Evolutionary conservation across 2,329 filamentous ascomycete genomes (phyloP), one percentile per base, ranked within the genome.

Genomic region (Venturia pyrina): DNA sequence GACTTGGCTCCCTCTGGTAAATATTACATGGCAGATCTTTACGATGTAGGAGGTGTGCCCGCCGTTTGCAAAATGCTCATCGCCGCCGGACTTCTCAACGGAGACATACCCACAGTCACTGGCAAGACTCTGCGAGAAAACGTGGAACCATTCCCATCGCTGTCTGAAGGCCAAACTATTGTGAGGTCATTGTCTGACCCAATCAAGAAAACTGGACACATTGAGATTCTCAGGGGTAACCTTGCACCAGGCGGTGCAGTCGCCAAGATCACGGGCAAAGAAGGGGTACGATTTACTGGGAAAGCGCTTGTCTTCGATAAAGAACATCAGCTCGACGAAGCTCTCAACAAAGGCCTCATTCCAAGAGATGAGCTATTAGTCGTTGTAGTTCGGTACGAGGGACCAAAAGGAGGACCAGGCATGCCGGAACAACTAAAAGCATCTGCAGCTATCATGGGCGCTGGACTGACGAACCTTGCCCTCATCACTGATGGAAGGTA

Each of bases 381-480:
- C 24, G 80, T 97, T 37, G 87, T 97, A 41, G 92, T 98, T 65
- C 88, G 93, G 28, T 97, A 97, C 75, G 93, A 98, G 75, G 93
- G 93, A 0, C 93, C 93, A 15, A 93, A 91, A 74, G 93, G 93
- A 68, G 93, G 93, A 0, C 93, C 93, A 0, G 93, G 93, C 56
- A 98, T 98, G 93, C 93, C 93, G 1, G 93, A 98, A 78, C 92
- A 96, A 77, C 83, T 98, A 57, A 91, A 89, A 74, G 90, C 93
- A 13, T 89, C 86, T 67, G 92, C 92, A 0, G 91, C 93, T 21
- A 90, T 98, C 70, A 96, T 96, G 89, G 93, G 93, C 62, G 93
- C 93, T 0, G 89, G 89, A 15, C 81, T 98, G 64, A 90, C 82
- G 64, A 96, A 96, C 72, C 85, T 97, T 10, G 93, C 93, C 0